phyloP scores from a whole-genome alignment of 1,284 basidiomycete species.

The Mixia osmundae region DNA sequence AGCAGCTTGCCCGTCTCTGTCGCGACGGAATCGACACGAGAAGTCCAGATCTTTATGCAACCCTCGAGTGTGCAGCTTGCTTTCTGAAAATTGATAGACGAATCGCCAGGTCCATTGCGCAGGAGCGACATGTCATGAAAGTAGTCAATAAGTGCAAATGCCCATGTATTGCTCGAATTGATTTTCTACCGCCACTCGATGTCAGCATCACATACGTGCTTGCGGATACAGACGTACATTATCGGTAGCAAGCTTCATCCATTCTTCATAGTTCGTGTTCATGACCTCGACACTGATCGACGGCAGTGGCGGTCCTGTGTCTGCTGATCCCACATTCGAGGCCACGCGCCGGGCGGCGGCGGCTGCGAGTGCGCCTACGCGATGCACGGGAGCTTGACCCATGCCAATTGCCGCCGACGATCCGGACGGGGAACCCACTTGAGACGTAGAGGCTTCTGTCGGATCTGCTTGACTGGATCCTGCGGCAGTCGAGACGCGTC shows the following conservation, averaged over 20 bases:
- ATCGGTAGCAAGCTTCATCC: slow-evolving; percentile 99
- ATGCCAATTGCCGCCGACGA: no score
- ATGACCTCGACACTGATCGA: slow-evolving; percentile 6
- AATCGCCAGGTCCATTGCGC: slow-evolving; percentile 67
- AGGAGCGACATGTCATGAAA: slow-evolving; percentile 98
- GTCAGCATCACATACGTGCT: not conserved
- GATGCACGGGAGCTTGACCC: no score
- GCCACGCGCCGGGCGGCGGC: no score
- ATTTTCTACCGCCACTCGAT: slow-evolving; percentile 51
- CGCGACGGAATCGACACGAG: slow-evolving; percentile 85
- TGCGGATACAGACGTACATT: slow-evolving; percentile 38
- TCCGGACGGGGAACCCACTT: no score
- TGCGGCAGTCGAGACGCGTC: no score
- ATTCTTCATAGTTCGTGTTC: slow-evolving; percentile 42
- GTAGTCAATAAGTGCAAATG: slow-evolving; percentile 93
- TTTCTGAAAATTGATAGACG: slow-evolving; percentile 87
- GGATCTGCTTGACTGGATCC: no score
- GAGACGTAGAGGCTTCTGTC: no score
- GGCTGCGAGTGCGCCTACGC: no score
- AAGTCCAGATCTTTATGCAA: slow-evolving; percentile 99
- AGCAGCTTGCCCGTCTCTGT: slow-evolving; percentile 91
- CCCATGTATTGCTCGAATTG: slow-evolving; percentile 93
- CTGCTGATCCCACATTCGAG: no score
- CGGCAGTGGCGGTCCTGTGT: slow-evolving; percentile 1
- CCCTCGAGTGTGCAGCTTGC: slow-evolving; percentile 93